A percentile compares a stretch with the other conserved stretches of the same genome.
These are phyloP conservation scores for Clonostachys byssicola DNA, from an alignment of 2,329 filamentous ascomycete species.

Conservation along the genomic window DNA sequence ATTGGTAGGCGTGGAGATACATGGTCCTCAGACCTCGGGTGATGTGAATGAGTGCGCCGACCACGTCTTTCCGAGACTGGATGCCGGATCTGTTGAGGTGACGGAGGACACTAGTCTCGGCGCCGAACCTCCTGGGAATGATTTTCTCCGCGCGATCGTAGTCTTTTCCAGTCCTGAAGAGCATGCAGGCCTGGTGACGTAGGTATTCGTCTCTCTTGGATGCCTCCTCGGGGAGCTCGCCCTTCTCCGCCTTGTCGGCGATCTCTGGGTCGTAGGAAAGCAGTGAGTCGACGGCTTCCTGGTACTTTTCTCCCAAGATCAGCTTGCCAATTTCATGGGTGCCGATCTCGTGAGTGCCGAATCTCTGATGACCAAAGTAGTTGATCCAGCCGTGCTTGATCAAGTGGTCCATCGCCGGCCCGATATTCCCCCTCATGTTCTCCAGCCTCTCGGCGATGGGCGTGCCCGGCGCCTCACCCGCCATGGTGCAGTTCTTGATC, in stretches of 20 bases:
- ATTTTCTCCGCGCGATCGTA: constrained; percentile 56
- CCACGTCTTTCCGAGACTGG: constrained; percentile 60
- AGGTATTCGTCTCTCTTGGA: constrained; percentile 72
- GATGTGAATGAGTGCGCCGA: constrained; percentile 77
- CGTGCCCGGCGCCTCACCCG: constrained; percentile 20
- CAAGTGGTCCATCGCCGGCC: constrained; percentile 62
- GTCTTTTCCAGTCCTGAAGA: constrained; percentile 63
- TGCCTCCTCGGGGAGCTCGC: constrained; percentile 31
- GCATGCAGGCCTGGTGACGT: constrained; percentile 73
- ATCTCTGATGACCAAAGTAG: constrained; percentile 96
- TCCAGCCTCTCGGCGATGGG: constrained; percentile 19
- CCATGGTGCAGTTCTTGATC: constrained; percentile 75
- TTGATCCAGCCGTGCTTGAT: constrained; percentile 83
- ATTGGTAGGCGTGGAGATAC: constrained; percentile 97
- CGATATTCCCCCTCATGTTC: constrained; percentile 32
- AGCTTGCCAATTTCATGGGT: constrained; percentile 83
- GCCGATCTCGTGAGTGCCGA: constrained; percentile 81
- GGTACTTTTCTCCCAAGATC: constrained; percentile 77
- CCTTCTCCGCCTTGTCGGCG: constrained; percentile 36
- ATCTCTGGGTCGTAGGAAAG: constrained; percentile 67
- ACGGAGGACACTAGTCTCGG: constrained; percentile 74
- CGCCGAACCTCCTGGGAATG: constrained; percentile 77
- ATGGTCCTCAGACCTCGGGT: constrained; percentile 81
- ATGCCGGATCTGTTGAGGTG: constrained; percentile 57
- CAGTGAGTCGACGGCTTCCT: constrained; percentile 74